phyloP scores from a whole-genome alignment of 768 basidiomycete species.

The Agaricus blazei region DNA sequence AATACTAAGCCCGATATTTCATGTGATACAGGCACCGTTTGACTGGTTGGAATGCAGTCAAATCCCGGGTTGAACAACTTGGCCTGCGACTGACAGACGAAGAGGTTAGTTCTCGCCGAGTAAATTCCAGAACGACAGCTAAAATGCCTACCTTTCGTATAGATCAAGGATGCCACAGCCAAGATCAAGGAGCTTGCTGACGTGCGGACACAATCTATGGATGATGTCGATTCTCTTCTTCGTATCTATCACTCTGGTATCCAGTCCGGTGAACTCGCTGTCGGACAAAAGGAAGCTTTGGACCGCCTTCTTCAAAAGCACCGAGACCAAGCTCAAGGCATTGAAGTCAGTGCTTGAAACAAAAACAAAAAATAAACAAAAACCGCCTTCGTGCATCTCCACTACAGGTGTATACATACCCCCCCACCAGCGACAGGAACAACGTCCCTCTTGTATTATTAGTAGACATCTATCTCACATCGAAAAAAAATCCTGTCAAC shows the following conservation, averaged over 20 bases:
- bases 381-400: not conserved
- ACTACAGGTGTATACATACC: not conserved
- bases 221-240: constrained; percentile 95
- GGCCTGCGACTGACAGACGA: constrained; percentile 87
- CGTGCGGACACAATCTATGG: constrained; percentile 97
- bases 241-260: constrained; percentile 96
- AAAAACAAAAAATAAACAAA: constrained; percentile 16
- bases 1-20: not conserved
- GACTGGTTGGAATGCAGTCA: constrained; percentile 99
- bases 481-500: not conserved
- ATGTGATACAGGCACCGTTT: constrained; percentile 67
- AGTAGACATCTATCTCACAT: constrained; percentile 3
- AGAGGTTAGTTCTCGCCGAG: constrained; percentile 44
- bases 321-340: constrained; percentile 33
- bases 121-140: constrained; percentile 5
- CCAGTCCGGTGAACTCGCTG: constrained; percentile 83
- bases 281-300: constrained; percentile 91
- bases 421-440: not conserved
- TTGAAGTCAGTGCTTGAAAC: constrained; percentile 19
- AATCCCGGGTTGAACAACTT: constrained; percentile 97
- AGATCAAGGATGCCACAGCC: constrained; percentile 97
- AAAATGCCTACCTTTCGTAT: not conserved
- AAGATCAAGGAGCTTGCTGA: constrained; percentile 99
- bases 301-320: constrained; percentile 84
- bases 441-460: not conserved